phyloP scores from a whole-genome alignment of 75 land plant genomes.

The Picea glauca region DNA sequence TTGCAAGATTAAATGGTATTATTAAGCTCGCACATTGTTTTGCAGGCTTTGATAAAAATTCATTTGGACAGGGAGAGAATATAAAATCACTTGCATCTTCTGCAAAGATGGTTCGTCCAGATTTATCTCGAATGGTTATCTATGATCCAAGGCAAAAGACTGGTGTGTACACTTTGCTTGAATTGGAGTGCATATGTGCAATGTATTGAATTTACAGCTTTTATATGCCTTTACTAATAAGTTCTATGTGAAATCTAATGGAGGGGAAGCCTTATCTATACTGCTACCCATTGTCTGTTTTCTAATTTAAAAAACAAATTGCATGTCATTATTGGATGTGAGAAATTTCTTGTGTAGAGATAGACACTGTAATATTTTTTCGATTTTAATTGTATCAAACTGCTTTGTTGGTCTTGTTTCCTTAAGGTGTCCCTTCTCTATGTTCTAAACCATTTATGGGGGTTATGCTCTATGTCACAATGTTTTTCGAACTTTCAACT shows the following conservation, averaged over 20 bases:
- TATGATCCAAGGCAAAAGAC: slow-evolving; percentile 79
- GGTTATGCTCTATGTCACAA: too few species aligned
- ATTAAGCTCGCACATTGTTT: not conserved
- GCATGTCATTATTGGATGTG: not conserved
- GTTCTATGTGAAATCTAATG: too few species aligned
- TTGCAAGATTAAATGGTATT: not conserved
- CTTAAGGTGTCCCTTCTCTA: too few species aligned
- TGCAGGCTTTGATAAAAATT: slow-evolving; percentile 29
- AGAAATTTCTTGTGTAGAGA: not conserved
- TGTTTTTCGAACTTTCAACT: too few species aligned
- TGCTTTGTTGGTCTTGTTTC: too few species aligned
- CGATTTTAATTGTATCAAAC: too few species aligned
- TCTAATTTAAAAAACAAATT: not conserved
- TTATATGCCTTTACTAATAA: too few species aligned
- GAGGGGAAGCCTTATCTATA: not conserved
- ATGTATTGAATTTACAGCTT: too few species aligned
- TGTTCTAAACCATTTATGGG: too few species aligned
- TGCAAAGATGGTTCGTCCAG: slow-evolving; percentile 58
- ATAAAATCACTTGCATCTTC: slow-evolving; percentile 19
- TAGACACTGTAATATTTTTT: too few species aligned
- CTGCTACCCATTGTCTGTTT: not conserved
- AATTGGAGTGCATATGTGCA: not conserved
- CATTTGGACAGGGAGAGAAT: slow-evolving; percentile 29
- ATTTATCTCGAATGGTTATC: slow-evolving; percentile 68
- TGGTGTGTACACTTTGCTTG: slow-evolving; percentile 37